Percentiles rank a stretch among this genome's conserved stretches.
Conservation (phyloP, 495 filamentous ascomycete species). For the Durotheca rogersii region DNA sequence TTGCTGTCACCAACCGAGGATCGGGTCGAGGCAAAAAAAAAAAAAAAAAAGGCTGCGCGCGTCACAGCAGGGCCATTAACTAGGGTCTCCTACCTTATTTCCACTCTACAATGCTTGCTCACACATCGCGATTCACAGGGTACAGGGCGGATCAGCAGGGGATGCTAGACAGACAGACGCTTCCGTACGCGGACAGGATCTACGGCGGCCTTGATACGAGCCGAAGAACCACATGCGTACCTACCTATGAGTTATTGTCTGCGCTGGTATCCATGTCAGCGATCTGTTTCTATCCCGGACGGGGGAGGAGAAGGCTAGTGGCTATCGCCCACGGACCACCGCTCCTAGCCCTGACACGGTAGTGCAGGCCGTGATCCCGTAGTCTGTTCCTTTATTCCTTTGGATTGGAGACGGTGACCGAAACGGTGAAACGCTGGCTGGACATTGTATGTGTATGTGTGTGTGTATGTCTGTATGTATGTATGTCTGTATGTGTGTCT, state of each 20-base stretch:
- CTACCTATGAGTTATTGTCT: too few species aligned
- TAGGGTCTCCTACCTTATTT: constrained; percentile 15
- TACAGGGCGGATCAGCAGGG: constrained; percentile 28
- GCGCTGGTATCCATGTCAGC: constrained; percentile 21
- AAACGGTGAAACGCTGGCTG: constrained; percentile 19
- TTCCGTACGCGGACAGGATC: constrained; percentile 24
- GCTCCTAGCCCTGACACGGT: constrained; percentile 8
- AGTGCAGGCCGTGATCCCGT: constrained; percentile 27
- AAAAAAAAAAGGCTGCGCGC: too few species aligned
- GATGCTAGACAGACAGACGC: constrained; percentile 19
- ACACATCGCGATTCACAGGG: constrained; percentile 27
- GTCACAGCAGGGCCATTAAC: constrained; percentile 3
- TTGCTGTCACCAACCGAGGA: neutral
- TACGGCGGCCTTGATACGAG: constrained; percentile 27
- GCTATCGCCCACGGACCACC: constrained; percentile 24
- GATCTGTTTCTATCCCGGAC: constrained; percentile 15
- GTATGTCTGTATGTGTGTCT: neutral
- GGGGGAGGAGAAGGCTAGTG: neutral
- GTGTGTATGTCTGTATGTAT: neutral
- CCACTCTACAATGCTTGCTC: constrained; percentile 3
- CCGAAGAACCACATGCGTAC: too few species aligned
- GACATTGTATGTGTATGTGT: neutral
- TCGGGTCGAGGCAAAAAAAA: too few species aligned
- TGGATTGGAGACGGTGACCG: constrained; percentile 14
- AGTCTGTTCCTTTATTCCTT: constrained; percentile 13